phyloP scores from a whole-genome alignment of 1,284 basidiomycete species.

The Retiboletus flavoniger region DNA sequence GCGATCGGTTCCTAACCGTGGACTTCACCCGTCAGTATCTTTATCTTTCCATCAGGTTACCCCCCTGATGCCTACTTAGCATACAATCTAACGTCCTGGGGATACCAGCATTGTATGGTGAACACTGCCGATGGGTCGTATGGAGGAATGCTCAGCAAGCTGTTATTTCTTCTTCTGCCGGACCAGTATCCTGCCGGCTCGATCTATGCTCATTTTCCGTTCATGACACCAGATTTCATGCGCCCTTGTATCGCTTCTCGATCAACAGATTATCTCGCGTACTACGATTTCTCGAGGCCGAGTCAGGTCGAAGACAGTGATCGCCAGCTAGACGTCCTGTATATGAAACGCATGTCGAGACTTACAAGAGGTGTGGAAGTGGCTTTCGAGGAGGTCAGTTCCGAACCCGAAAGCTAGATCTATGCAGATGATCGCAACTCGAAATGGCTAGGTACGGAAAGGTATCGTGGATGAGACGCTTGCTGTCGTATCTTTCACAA shows the following conservation, averaged over 20 bases:
- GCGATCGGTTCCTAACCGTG: conserved; percentile 78
- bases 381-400: conserved; percentile 19
- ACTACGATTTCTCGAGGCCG: conserved; percentile 28
- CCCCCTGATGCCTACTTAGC: conserved; percentile 40
- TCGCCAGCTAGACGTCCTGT: conserved; percentile 5
- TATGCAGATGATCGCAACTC: neutral
- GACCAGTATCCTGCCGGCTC: conserved; percentile 60
- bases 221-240: conserved; percentile 50
- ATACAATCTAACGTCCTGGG: conserved; percentile 73
- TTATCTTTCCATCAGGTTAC: neutral
- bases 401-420: neutral
- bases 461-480: conserved; percentile 14
- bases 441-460: conserved; percentile 10
- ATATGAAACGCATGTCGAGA: conserved; percentile 20
- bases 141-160: conserved; percentile 69
- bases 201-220: conserved; percentile 65
- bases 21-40: conserved; percentile 63
- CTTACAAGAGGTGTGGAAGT: conserved; percentile 17
- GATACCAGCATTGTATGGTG: conserved; percentile 67
- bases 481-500: conserved; percentile 10
- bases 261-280: conserved; percentile 9
- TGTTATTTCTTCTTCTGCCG: conserved; percentile 71
- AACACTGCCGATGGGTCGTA: conserved; percentile 66
- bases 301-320: neutral
- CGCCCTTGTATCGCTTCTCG: conserved; percentile 13